These are phyloP conservation scores for Petasospora fabianii DNA, from an alignment of 1,139 yeast species.

Conservation along the genomic window DNA sequence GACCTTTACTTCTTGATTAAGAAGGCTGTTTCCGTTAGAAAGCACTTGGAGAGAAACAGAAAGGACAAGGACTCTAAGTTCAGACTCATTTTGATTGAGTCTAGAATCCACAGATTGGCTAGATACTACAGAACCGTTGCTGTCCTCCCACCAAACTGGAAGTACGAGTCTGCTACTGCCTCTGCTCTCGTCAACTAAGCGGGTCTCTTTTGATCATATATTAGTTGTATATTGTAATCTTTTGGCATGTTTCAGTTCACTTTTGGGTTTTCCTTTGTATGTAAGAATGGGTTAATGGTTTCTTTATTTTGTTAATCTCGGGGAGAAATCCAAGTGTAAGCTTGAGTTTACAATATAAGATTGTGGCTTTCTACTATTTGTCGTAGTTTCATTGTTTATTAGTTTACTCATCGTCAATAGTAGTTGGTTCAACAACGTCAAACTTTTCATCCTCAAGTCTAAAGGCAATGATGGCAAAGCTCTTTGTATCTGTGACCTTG, in stretches of 20 bases:
- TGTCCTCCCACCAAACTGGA: constrained; percentile 99
- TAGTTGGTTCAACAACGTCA: constrained; percentile 18
- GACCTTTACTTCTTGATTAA: constrained; percentile 98
- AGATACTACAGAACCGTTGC: constrained; percentile 99
- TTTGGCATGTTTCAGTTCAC: constrained; percentile 2
- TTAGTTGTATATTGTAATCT: constrained; percentile 6
- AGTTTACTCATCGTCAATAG: constrained; percentile 10
- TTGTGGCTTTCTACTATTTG: not conserved
- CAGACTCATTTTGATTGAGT: constrained; percentile 99
- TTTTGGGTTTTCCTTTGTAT: constrained; percentile 6
- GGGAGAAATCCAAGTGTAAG: not conserved
- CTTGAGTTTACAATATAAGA: not conserved
- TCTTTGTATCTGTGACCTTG: constrained; percentile 5
- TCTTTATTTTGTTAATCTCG: not conserved
- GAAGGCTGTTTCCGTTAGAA: constrained; percentile 99
- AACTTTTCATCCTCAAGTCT: constrained; percentile 20
- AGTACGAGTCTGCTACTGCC: constrained; percentile 99
- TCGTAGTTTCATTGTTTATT: not conserved
- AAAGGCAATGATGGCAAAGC: constrained; percentile 22
- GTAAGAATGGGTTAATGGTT: constrained; percentile 5
- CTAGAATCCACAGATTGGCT: constrained; percentile 99
- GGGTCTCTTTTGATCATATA: constrained; percentile 20
- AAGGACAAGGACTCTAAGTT: constrained; percentile 99
- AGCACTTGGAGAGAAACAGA: constrained; percentile 99
- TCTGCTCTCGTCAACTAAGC: constrained; percentile 97